Evolutionary conservation across 345 rosid genomes (phyloP), one percentile per base, ranked within the genome.

Genomic region (Passiflora organensis): DNA sequence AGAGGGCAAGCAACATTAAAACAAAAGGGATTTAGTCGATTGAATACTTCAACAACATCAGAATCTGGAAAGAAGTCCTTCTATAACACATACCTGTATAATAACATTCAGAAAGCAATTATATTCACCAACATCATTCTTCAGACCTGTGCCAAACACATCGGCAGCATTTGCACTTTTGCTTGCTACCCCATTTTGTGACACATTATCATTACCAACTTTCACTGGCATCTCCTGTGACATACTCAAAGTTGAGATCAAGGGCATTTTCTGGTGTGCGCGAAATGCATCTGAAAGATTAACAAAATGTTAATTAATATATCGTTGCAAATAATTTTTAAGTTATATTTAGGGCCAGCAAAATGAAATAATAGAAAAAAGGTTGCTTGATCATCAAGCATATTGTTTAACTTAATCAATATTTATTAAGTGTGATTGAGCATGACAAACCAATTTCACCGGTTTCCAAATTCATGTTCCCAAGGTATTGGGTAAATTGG

Each of bases 51-150:
- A 11, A 42, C n/a, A n/a, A n/a, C n/a, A n/a, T n/a, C n/a, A n/a
- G n/a, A n/a, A n/a, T n/a, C n/a, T n/a, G n/a, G n/a, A 15, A 12
- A 52, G 22, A 48, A 21, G 14, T 1, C 15, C 6, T 23, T 9
- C 10, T 36, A 23, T 4, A n/a, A n/a, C n/a, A 21, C 52, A 12
- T 53, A 93, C 97, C 96, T 93, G 99, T 76, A 93, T 93, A 70
- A 93, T 89, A 50, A 93, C 99, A 63, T 93, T 93, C 51, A 93
- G 74, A 80, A 93, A 93, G 76, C 99, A 93, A 72, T 89, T 93
- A 69, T 93, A 89, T 79, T 93, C 96, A 21, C 99, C 99, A 71
- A 83, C 76, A 72, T 89, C 91, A 71, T 93, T 93, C 81, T 83
- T 85, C 69, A 93, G 79, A 52, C 99, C 97, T 43, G 87, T 75